phyloP scores from a whole-genome alignment of 176 grass and related monocot genomes.

The bread wheat (Triticum aestivum) region DNA sequence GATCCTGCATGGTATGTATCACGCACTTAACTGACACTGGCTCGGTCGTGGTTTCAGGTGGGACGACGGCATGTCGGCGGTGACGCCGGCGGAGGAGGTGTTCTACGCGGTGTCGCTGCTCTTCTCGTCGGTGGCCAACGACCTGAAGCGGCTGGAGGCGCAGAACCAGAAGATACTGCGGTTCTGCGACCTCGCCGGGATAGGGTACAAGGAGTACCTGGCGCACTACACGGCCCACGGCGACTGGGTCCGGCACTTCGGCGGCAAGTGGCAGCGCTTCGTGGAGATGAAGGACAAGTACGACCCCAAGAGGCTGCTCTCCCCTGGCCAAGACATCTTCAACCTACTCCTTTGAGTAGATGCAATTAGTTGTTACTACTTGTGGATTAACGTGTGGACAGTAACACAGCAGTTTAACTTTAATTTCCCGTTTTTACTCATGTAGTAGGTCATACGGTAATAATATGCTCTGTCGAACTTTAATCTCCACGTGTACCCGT shows the following conservation, averaged over 20 bases:
- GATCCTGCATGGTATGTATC: background rate
- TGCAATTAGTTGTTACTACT: background rate
- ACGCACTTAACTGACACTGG: background rate
- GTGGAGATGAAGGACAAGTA: conserved; percentile 69
- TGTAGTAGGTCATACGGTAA: background rate
- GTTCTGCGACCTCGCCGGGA: conserved; percentile 56
- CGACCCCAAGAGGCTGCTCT: conserved; percentile 72
- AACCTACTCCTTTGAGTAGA: background rate
- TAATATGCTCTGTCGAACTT: background rate
- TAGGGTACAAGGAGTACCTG: conserved; percentile 73
- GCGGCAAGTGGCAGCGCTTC: conserved; percentile 57
- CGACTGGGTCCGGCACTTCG: conserved; percentile 78
- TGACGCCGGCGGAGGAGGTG: conserved; percentile 70
- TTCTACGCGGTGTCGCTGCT: conserved; percentile 77
- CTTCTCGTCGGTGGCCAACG: conserved; percentile 32
- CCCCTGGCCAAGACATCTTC: conserved; percentile 82
- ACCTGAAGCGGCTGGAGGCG: conserved; percentile 39
- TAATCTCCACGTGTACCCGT: too few relatives aligned
- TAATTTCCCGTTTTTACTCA: too few relatives aligned
- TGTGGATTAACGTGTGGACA: background rate
- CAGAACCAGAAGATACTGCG: conserved; percentile 64
- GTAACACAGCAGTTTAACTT: background rate
- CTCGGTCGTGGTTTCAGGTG: conserved; percentile 43
- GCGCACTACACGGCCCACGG: conserved; percentile 33
- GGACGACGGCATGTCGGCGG: conserved; percentile 64